Evolutionary conservation across 768 basidiomycete species (phyloP).

Genomic region (Amanita muscaria): DNA sequence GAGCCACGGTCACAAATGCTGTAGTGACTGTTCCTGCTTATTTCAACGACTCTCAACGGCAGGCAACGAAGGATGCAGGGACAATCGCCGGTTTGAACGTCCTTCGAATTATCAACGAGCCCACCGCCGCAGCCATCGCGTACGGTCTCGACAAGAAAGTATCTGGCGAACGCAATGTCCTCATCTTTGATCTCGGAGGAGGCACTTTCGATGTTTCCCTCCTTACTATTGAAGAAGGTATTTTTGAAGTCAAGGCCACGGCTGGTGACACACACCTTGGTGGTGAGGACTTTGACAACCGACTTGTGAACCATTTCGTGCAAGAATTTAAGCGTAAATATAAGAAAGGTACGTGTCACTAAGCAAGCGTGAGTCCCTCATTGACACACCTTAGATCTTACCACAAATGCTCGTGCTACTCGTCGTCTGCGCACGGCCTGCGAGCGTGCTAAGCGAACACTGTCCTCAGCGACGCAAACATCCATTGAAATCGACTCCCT

Average conservation of each 20-base stretch:
- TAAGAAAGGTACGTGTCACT: constrained; percentile 66
- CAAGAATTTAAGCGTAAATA: constrained; percentile 97
- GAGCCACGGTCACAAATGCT: constrained; percentile 74
- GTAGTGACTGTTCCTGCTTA: constrained; percentile 96
- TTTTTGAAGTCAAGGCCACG: constrained; percentile 97
- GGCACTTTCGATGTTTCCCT: constrained; percentile 98
- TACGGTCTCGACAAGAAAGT: constrained; percentile 98
- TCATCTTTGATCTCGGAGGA: constrained; percentile 98
- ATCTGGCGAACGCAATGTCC: constrained; percentile 83
- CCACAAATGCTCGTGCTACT: constrained; percentile 87
- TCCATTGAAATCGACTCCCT: constrained; percentile 98
- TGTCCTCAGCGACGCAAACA: constrained; percentile 93
- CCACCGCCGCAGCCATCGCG: constrained; percentile 95
- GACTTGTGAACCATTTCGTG: constrained; percentile 93
- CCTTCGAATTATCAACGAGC: constrained; percentile 98
- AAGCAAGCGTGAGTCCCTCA: constrained; percentile 2
- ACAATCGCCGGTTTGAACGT: constrained; percentile 91
- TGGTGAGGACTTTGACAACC: constrained; percentile 98
- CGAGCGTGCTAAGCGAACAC: constrained; percentile 97
- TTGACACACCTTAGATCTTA: constrained; percentile 50
- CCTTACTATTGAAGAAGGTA: constrained; percentile 92
- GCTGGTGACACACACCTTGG: constrained; percentile 98
- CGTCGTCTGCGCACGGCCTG: constrained; percentile 96
- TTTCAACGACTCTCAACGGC: constrained; percentile 98
- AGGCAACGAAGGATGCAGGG: constrained; percentile 97